Conservation (phyloP, 177 flowering plant species). For the Vitis hybrid region DNA sequence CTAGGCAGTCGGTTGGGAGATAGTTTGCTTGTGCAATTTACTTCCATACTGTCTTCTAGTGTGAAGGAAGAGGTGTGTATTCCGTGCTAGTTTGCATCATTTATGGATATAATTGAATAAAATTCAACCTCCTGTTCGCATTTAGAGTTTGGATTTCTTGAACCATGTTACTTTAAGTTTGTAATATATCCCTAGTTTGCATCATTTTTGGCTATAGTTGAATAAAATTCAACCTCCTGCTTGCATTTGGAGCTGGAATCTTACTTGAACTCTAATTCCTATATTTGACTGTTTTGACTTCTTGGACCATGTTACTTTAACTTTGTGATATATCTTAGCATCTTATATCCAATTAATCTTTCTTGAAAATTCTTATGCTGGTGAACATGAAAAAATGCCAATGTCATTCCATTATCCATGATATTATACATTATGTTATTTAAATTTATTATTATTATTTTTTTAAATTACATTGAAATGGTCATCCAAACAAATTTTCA, state of each 20-base stretch:
- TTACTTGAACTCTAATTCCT: too few relatives aligned
- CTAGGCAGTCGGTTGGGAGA: conserved; percentile 97
- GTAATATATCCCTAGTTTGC: background rate
- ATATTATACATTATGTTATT: background rate
- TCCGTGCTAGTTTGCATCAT: background rate
- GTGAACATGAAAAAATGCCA: background rate
- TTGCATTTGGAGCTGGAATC: background rate
- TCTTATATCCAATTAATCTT: too few relatives aligned
- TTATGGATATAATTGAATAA: conserved; percentile 8
- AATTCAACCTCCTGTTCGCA: conserved; percentile 2
- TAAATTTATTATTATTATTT: background rate
- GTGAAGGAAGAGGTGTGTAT: conserved; percentile 80
- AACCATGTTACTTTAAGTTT: background rate
- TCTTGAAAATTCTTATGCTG: too few relatives aligned
- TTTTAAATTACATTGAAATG: background rate
- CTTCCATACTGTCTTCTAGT: conserved; percentile 44
- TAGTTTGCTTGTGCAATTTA: conserved; percentile 89
- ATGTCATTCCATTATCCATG: background rate
- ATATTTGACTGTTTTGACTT: background rate
- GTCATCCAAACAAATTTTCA: background rate
- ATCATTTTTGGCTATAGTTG: conserved; percentile 8
- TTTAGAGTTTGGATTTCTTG: background rate
- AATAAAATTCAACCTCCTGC: background rate
- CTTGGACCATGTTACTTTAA: background rate
- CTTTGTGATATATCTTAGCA: background rate